Evolutionary conservation across 2,329 filamentous ascomycete genomes (phyloP), one percentile per base, ranked within the genome.

Genomic region (Aspergillus pseudoterreus): DNA sequence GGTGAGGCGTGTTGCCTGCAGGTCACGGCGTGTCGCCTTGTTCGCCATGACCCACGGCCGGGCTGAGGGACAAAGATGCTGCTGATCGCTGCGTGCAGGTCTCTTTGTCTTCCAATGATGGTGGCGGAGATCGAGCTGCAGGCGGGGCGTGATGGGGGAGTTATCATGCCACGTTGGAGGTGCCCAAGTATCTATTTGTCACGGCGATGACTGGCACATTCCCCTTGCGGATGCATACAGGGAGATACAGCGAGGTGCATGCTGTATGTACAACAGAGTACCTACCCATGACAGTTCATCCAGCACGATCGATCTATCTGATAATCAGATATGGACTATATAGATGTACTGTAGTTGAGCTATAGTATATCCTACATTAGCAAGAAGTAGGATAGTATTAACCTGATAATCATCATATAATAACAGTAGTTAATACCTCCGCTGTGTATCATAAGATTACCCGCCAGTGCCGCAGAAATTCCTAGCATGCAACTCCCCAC

Each of bases 381-480:
- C 19, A 19, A 19, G 3, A 2, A 4, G 22, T 22, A 22, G 22
- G 6, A 22, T 6, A 22, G 22, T 22, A 22, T 5, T 22, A 22
- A 22, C 6, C 22, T 22, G 22, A 6, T 6, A 22, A 22, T 6
- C 21, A 4, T 22, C 2, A 22, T 6, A 6, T 22, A 22, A 22
- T 6, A 22, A 22, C 22, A 22, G 22, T 22, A 22, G 1, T 22
- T 22, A 22, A 6, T 22, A 22, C 19, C 19, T 19, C 2, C 17
- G 17, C 17, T 22, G 4, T 6, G 4, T 22, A 22, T 22, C 21
- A 22, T 22, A 3, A 22, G 4, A 22, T 22, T 22, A 22, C 22
- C 39, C 50, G 50, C 50, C 39, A 43, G 36, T 45, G 46, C 50
- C 50, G 50, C 50, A 49, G 41, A 45, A 52, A 52, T 36, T 39